Conservation (phyloP, 2,329 filamentous ascomycete genomes). For the Trichoderma breve region DNA sequence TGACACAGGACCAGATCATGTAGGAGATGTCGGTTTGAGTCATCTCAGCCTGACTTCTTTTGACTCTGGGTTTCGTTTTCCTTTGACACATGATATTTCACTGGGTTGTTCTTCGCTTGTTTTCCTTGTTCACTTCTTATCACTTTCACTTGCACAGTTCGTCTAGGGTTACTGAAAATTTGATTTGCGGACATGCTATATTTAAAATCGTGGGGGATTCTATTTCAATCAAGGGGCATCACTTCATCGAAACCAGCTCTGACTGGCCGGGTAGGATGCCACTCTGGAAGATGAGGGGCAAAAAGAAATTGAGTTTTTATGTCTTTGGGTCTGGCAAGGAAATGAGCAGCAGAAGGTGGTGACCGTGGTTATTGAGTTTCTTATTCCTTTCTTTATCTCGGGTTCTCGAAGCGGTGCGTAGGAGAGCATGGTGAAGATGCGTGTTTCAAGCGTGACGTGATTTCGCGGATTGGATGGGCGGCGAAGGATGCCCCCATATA, state of each 20-base stretch:
- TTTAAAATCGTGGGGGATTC: not conserved
- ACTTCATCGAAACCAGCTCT: not conserved
- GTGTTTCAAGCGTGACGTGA: constrained; percentile 5
- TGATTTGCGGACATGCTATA: constrained; percentile 6
- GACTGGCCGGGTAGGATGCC: not conserved
- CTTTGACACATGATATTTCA: not conserved
- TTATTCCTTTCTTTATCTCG: not conserved
- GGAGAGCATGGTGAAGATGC: constrained; percentile 4
- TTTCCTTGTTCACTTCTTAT: not conserved
- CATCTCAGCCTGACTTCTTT: not conserved
- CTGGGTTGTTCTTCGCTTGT: not conserved
- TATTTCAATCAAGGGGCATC: not conserved
- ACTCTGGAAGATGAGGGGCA: not conserved
- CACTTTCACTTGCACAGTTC: constrained; percentile 14
- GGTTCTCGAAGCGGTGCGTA: constrained; percentile 8
- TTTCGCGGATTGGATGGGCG: not conserved
- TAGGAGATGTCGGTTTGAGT: constrained; percentile 39
- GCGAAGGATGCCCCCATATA: not conserved
- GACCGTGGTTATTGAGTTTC: constrained; percentile 5
- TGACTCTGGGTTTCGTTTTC: not conserved
- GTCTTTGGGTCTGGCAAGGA: constrained; percentile 5
- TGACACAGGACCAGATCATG: constrained; percentile 99
- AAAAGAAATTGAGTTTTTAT: not conserved
- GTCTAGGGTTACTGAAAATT: constrained; percentile 17
- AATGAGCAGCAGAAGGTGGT: constrained; percentile 1